These are phyloP conservation scores for Carex littledalei DNA, from an alignment of 176 grass and related monocot species.

Conservation along the genomic window DNA sequence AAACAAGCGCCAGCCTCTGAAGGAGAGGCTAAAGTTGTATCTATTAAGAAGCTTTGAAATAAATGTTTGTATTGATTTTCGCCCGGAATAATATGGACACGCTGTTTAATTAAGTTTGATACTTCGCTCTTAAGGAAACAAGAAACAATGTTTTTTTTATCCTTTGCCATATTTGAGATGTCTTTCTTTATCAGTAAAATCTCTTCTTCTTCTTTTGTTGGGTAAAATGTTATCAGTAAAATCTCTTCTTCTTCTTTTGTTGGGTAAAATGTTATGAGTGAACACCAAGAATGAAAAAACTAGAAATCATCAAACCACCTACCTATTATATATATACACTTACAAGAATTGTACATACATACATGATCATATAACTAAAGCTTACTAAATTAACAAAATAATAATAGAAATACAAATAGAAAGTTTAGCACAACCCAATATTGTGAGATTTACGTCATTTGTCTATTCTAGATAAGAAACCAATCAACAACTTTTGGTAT, in stretches of 20 bases:
- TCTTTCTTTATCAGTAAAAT: background rate
- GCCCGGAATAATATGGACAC: background rate
- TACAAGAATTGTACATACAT: background rate
- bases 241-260: background rate
- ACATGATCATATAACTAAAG: background rate
- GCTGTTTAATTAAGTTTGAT: background rate
- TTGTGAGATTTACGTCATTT: background rate
- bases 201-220: background rate
- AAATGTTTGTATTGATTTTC: background rate
- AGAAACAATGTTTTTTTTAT: background rate
- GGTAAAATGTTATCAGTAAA: background rate
- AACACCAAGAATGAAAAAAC: background rate
- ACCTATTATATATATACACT: background rate
- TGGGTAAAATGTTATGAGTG: background rate
- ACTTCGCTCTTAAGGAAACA: background rate
- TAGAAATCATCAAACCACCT: background rate
- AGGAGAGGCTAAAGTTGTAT: background rate
- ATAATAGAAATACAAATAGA: background rate
- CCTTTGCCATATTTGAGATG: background rate
- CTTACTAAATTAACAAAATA: conserved; percentile 3
- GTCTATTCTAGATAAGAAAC: background rate
- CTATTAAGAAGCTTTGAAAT: background rate
- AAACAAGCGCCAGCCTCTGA: conserved; percentile 45
- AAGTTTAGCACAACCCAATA: conserved; percentile 3
- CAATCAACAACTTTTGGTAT: background rate